Conservation (phyloP, 2,329 filamentous ascomycete genomes). For the Fusarium duplospermum region DNA sequence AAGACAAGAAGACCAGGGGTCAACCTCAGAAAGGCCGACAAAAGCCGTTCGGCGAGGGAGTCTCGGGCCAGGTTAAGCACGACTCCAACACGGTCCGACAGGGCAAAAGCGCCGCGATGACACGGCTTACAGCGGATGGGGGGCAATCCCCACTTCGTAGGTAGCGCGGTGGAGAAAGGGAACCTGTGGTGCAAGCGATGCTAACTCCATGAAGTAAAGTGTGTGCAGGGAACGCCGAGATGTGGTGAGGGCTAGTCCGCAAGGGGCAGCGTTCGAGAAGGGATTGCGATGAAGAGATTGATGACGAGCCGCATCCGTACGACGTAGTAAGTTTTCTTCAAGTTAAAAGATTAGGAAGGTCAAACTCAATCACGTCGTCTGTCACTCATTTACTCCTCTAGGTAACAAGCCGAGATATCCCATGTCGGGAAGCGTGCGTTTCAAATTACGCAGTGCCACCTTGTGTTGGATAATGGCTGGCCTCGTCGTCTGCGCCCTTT, state of each 20-base stretch:
- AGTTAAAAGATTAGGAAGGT: neutral
- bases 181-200: slow-evolving; percentile 1
- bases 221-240: neutral
- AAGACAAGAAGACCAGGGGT: neutral
- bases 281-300: slow-evolving; percentile 1
- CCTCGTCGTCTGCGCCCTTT: neutral
- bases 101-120: neutral
- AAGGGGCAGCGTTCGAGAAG: slow-evolving; percentile 28
- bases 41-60: neutral
- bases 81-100: neutral
- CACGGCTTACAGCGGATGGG: slow-evolving; percentile 27
- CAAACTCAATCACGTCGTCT: neutral
- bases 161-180: slow-evolving; percentile 2
- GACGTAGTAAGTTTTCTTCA: neutral
- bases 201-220: neutral
- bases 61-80: neutral
- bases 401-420: neutral
- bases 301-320: neutral
- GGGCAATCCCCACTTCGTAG: slow-evolving; percentile 5
- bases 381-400: neutral
- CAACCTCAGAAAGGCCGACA: neutral
- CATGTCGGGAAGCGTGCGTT: neutral
- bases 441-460: neutral
- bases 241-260: neutral
- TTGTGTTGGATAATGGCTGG: neutral